Base-by-base conservation (phyloP, 176 grass and related monocot genomes). In the Zea luxurians region DNA sequence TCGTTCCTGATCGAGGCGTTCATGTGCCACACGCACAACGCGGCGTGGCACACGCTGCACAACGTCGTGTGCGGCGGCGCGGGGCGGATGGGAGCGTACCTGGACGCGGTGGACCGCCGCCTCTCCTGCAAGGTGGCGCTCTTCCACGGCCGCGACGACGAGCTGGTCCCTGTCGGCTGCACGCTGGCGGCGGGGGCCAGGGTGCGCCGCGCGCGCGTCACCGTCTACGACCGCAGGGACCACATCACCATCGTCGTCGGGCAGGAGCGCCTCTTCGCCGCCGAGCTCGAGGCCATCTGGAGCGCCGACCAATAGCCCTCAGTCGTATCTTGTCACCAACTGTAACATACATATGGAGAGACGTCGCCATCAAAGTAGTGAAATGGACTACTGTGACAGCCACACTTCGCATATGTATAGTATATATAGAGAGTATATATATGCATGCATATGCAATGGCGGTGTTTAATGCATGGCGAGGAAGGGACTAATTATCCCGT, bases 11-110 rank as follows among this genome's bases (percentile, higher is more conserved):
- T 94, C 34, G 91, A 97, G 63, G 91, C 85, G 10, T 97, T 97
- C 89, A 92, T 97, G 89, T 90, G 91, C 79, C 91, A 97, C 87
- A 97, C 94, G 21, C 94, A 97, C 83, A 94, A 97, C 80, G 94
- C 94, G 7, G 94, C 94, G 46, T 97, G 94, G 94, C 94, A 97
- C 87, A 97, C 94, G 10, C 86, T 97, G 41, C 94, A 97, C 94
- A 97, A 97, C 87, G 90, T 97, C 83, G 92, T 97, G 69, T 97
- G 89, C 57, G 91, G 87, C 44, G 90, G 84, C 62, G 87, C 89
- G 8, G 65, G 13, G 15, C 82, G 83, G 85, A 93, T 97, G 86
- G 89, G 86, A 37, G 55, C 34, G 13, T 97, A 94, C 85, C 94
- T 97, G 0, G 84, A 92, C 75, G 82, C 77, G 4, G 85, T 97